Evolutionary conservation across 345 rosid species (phyloP).

Genomic region (Turritis glabra): DNA sequence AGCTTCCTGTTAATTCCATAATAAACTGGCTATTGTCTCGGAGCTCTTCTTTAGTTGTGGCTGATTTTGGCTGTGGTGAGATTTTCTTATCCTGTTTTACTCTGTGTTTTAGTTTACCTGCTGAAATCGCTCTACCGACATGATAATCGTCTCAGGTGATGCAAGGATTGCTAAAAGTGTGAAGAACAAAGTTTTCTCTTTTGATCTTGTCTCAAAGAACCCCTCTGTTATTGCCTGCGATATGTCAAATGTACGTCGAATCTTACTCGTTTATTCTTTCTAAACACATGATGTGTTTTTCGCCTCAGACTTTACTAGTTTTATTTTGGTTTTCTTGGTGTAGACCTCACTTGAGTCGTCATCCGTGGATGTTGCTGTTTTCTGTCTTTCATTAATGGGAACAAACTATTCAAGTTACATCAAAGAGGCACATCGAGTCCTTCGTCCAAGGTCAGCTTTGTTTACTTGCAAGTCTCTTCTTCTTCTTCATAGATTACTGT

Average conservation of each 20-base stretch:
- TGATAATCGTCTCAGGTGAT: slow-evolving; percentile 53
- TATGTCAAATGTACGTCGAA: slow-evolving; percentile 70
- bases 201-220: slow-evolving; percentile 81
- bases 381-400: slow-evolving; percentile 97
- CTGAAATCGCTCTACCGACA: background rate
- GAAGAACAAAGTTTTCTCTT: slow-evolving; percentile 88
- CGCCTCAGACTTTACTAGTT: background rate
- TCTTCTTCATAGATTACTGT: background rate
- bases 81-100: slow-evolving; percentile 2
- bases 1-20: slow-evolving; percentile 76
- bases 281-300: background rate
- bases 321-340: slow-evolving; percentile 36
- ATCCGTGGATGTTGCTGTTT: slow-evolving; percentile 81
- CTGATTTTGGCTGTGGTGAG: slow-evolving; percentile 99
- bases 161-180: slow-evolving; percentile 80
- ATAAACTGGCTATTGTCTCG: slow-evolving; percentile 62
- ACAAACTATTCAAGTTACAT: slow-evolving; percentile 76
- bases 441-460: slow-evolving; percentile 71
- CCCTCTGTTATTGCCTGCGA: slow-evolving; percentile 89
- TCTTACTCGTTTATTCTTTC: background rate
- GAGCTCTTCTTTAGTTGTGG: slow-evolving; percentile 76
- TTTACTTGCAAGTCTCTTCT: background rate
- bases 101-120: background rate
- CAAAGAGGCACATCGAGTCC: slow-evolving; percentile 82
- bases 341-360: slow-evolving; percentile 73